Evolutionary conservation across 331 rosid species (phyloP).

Genomic region (Acacia concinna): DNA sequence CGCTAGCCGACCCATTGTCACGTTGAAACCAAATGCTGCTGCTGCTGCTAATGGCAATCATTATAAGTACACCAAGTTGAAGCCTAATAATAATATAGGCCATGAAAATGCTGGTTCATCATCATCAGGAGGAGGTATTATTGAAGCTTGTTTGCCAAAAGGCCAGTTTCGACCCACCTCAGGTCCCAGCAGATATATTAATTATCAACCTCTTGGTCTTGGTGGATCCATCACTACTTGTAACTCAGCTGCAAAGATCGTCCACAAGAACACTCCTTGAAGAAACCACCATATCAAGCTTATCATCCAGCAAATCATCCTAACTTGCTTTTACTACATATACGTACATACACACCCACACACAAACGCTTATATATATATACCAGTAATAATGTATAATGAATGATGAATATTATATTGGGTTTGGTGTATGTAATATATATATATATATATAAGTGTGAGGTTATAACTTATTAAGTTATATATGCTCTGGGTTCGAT

Average conservation of each 20-base stretch:
- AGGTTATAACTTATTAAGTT: too few relatives aligned
- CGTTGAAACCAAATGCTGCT: conserved; percentile 27
- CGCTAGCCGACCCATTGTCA: conserved; percentile 33
- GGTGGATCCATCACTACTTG: conserved; percentile 45
- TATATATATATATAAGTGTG: too few relatives aligned
- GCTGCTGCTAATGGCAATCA: too few relatives aligned
- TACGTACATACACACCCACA: neutral
- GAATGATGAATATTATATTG: neutral
- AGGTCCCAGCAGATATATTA: conserved; percentile 66
- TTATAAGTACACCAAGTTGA: conserved; percentile 32
- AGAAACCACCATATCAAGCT: neutral
- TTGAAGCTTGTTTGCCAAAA: conserved; percentile 71
- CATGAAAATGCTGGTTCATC: neutral
- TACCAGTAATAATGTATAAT: neutral
- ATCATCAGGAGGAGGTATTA: neutral
- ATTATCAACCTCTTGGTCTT: conserved; percentile 57
- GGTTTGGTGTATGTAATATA: neutral
- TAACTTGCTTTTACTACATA: neutral
- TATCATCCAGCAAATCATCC: neutral
- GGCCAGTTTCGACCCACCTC: conserved; percentile 50
- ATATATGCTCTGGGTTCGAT: neutral
- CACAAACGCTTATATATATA: neutral
- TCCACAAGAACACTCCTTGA: conserved; percentile 5
- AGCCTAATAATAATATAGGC: conserved; percentile 34
- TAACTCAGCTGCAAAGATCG: conserved; percentile 23